Base-by-base conservation (phyloP, 306 rosid genomes). In the Heteromeles arbutifolia region DNA sequence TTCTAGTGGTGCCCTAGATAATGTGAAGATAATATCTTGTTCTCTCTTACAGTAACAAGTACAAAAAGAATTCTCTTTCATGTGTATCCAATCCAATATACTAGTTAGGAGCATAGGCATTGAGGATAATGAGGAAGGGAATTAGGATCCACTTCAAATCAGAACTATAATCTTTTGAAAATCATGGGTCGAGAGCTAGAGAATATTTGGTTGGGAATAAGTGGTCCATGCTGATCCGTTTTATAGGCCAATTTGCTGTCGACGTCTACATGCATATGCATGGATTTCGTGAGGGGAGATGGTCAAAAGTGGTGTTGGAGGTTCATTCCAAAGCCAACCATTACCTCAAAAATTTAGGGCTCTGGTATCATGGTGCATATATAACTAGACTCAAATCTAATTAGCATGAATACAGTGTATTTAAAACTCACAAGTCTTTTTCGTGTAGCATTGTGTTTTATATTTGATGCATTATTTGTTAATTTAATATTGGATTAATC, bases 151-250 rank as follows among this genome's bases (percentile, higher is more conserved):
- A 65, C 48, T 65, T 34, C 52, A 54, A 52, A 61, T 61, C 66
- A 26, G 4, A 61, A 26, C 21, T 44, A 69, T 50, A 24, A 32
- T 39, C 43, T 53, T 26, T 24, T 37, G 31, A 58, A 58, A 58
- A 21, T 22, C 63, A 57, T 24, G 54, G 18, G 54, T 48, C 25
- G 45, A 61, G 8, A 65, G 63, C 74, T 68, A 21, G 67, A 73
- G 84, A 50, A 72, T 76, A 80, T 72, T 57, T 25, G 65, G 26
- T 44, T 65, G 67, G 48, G 75, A 74, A 75, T 65, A 45, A 32
- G 81, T 76, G 86, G 81, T 75, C 77, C 81, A 66, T 72, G 58
- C 53, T 37, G 56, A 48, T 48, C 54, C 18, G 54, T 48, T 48
- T 58, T 24, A 25, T 25, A 58, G 64, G 64, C 56, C 8, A 24